Evolutionary conservation across 2,329 filamentous ascomycete species (phyloP).

Genomic region (Verticillium isaacii): DNA sequence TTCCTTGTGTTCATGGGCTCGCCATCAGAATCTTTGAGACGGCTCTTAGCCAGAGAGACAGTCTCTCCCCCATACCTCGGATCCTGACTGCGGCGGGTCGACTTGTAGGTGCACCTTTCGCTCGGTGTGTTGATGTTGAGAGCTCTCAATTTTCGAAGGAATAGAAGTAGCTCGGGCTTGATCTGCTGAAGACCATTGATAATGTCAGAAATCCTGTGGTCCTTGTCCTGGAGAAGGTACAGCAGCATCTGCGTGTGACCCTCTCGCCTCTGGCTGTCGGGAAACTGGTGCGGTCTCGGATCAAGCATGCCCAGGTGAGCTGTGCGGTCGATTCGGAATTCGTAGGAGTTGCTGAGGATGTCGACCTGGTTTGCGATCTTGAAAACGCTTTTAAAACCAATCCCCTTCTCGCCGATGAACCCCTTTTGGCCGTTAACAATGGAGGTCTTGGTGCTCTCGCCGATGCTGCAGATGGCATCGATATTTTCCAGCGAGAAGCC

Average conservation of each 20-base stretch:
- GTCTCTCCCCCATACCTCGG: neutral
- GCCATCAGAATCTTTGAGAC: neutral
- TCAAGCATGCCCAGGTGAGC: constrained; percentile 26
- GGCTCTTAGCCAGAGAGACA: neutral
- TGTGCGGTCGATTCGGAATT: constrained; percentile 23
- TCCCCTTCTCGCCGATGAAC: constrained; percentile 31
- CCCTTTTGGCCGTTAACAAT: constrained; percentile 8
- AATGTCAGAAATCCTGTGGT: constrained; percentile 5
- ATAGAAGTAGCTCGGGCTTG: constrained; percentile 19
- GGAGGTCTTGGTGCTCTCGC: constrained; percentile 25
- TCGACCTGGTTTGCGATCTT: constrained; percentile 23
- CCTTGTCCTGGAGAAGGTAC: neutral
- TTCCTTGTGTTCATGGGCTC: constrained; percentile 2
- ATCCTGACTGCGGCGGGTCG: neutral
- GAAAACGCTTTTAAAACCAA: constrained; percentile 32
- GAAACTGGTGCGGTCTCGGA: constrained; percentile 15
- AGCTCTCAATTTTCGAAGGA: constrained; percentile 16
- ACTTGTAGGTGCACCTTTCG: neutral
- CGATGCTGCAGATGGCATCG: constrained; percentile 24
- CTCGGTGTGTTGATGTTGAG: constrained; percentile 5
- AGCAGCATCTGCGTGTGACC: constrained; percentile 3
- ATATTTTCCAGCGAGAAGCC: constrained; percentile 26
- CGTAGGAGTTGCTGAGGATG: constrained; percentile 21
- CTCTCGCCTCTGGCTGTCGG: neutral
- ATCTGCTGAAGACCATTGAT: constrained; percentile 13